Conservation (phyloP, 495 filamentous ascomycete species). For the Daldinia grandis region DNA sequence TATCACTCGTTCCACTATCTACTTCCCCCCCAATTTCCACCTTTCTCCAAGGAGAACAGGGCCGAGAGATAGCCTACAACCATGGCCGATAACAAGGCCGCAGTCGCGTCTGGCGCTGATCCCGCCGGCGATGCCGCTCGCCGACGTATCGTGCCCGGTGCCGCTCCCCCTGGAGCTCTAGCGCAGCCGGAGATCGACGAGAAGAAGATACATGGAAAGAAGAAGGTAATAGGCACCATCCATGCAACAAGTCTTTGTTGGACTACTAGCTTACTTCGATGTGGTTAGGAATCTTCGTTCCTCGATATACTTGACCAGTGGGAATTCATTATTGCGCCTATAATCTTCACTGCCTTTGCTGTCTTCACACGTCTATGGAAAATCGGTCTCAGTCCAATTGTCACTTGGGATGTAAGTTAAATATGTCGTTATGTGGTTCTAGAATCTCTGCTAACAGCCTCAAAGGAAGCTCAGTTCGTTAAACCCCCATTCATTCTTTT, state of each 20-base stretch:
- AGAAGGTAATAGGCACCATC: slow-evolving; percentile 60
- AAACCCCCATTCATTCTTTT: slow-evolving; percentile 21
- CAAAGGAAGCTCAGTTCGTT: slow-evolving; percentile 48
- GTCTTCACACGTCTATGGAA: slow-evolving; percentile 96
- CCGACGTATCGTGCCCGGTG: slow-evolving; percentile 74
- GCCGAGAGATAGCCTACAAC: slow-evolving; percentile 23
- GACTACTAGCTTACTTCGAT: slow-evolving; percentile 14
- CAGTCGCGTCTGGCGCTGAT: slow-evolving; percentile 72
- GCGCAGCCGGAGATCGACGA: slow-evolving; percentile 60
- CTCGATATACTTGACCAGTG: slow-evolving; percentile 75
- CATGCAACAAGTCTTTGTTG: slow-evolving; percentile 1
- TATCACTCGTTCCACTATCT: slow-evolving; percentile 40
- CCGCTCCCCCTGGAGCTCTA: slow-evolving; percentile 50
- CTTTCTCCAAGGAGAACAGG: slow-evolving; percentile 21
- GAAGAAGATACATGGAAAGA: slow-evolving; percentile 67
- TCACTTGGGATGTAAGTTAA: slow-evolving; percentile 92
- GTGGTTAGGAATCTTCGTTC: slow-evolving; percentile 56
- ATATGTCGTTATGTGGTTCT: background rate
- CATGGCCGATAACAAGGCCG: slow-evolving; percentile 62
- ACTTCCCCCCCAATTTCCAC: slow-evolving; percentile 23
- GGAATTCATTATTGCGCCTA: slow-evolving; percentile 86
- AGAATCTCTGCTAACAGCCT: slow-evolving; percentile 27
- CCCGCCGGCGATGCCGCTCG: slow-evolving; percentile 69
- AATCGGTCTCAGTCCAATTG: slow-evolving; percentile 93
- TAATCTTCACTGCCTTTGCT: slow-evolving; percentile 86